Evolutionary conservation across 2,329 filamentous ascomycete genomes (phyloP).

Genomic region (Arthrobotrys pseudoclavata): DNA sequence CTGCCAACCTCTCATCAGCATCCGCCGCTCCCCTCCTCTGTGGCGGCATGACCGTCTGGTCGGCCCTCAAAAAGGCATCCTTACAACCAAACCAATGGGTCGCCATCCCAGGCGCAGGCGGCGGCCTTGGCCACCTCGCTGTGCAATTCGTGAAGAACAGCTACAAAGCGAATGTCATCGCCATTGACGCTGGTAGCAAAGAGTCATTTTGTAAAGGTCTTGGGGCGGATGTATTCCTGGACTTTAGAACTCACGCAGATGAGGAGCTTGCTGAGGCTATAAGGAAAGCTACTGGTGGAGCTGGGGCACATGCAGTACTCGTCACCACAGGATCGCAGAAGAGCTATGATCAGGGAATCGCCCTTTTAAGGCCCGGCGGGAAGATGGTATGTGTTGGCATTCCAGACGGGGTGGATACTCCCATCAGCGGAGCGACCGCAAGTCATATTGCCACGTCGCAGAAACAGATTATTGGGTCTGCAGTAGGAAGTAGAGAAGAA

Average conservation of each 20-base stretch:
- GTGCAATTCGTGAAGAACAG: conserved; percentile 63
- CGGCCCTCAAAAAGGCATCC: conserved; percentile 70
- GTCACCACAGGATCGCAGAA: conserved; percentile 44
- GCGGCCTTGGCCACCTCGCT: conserved; percentile 63
- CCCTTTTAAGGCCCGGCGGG: conserved; percentile 28
- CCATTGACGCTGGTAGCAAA: conserved; percentile 62
- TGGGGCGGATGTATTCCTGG: conserved; percentile 63
- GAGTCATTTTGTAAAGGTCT: conserved; percentile 61
- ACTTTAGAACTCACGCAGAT: conserved; percentile 61
- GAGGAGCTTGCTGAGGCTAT: conserved; percentile 60
- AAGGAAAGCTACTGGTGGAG: conserved; percentile 59
- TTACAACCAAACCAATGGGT: conserved; percentile 64
- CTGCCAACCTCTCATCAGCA: conserved; percentile 71
- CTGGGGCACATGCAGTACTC: conserved; percentile 39
- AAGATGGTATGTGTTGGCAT: conserved; percentile 54
- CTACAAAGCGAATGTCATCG: conserved; percentile 62
- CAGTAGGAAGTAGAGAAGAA: conserved; percentile 42
- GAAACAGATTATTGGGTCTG: conserved; percentile 45
- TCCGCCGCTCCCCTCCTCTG: conserved; percentile 75
- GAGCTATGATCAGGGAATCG: conserved; percentile 44
- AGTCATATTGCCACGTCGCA: conserved; percentile 45
- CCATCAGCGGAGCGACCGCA: conserved; percentile 38
- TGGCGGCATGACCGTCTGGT: conserved; percentile 72
- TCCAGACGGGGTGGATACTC: conserved; percentile 44
- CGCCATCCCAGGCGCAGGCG: conserved; percentile 63